Evolutionary conservation across 2,329 filamentous ascomycete genomes (phyloP), one percentile per base, ranked within the genome.

Genomic region (Hypoxylon sp.): DNA sequence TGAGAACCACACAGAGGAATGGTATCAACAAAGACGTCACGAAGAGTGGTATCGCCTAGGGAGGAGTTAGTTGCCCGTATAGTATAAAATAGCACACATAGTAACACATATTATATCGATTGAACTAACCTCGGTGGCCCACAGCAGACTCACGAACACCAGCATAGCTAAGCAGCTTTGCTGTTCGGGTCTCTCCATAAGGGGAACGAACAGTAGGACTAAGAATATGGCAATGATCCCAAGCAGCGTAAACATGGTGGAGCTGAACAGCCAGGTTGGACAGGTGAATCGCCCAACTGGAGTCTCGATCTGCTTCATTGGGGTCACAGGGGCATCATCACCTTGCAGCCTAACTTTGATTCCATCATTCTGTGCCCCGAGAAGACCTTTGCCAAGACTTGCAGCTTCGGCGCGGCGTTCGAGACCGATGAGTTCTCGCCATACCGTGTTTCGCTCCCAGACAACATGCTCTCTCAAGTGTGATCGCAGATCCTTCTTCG

Each of bases 381-480:
- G 88, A 61, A 98, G 85, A 0, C 93, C 93, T 71, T 92, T 90
- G 22, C 96, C 96, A 72, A 99, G 87, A 74, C 95, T 96, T 7
- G 95, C 95, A 7, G 96, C 97, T 81, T 98, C 95, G 0, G 94
- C 94, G 78, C 97, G 95, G 22, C 96, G 88, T 83, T 99, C 97
- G 74, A 99, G 95, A 59, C 95, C 96, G 78, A 99, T 99, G 89
- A 99, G 96, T 76, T 99, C 96, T 82, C 97, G 87, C 96, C 96
- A 99, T 17, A 99, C 96, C 0, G 96, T 99, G 78, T 99, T 99
- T 64, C 96, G 89, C 80, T 99, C 97, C 97, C 96, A 99, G 0
- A 98, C 95, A 20, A 99, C 95, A 79, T 99, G 96, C 81, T 99
- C 97, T 64, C 96, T 87, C 27, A 99, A 86, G 77, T 99, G 95